These are phyloP conservation scores for Botrytis sinoallii DNA, from an alignment of 2,329 filamentous ascomycete genomes.

Conservation along the genomic window DNA sequence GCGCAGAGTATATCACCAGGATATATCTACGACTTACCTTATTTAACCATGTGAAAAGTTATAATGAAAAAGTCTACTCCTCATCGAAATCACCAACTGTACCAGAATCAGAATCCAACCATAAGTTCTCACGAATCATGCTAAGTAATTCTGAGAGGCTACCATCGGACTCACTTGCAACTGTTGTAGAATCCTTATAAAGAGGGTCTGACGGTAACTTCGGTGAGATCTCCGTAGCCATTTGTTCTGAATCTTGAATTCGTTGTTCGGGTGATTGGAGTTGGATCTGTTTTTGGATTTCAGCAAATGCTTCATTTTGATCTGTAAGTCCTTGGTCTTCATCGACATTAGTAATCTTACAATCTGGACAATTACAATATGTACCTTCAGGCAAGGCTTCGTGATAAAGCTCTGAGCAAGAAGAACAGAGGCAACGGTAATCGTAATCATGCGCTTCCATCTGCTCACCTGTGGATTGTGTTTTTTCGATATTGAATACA, in stretches of 20 bases:
- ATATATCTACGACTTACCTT: background rate
- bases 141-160: background rate
- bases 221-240: background rate
- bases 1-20: background rate
- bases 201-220: background rate
- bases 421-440: background rate
- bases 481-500: background rate
- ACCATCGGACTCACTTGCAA: background rate
- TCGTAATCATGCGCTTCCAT: background rate
- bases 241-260: background rate
- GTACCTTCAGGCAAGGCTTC: fast-evolving
- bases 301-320: background rate
- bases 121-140: background rate
- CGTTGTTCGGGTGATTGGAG: background rate
- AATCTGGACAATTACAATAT: background rate
- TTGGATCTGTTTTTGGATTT: background rate
- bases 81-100: background rate
- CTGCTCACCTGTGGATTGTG: background rate
- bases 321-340: too few relatives aligned
- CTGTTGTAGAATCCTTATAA: background rate
- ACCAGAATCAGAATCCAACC: background rate
- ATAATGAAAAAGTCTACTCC: background rate
- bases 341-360: background rate
- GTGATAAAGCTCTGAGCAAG: background rate
- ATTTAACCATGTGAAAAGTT: background rate